Percentiles rank a stretch among this genome's conserved stretches.
Evolutionary conservation across 202 grass and related monocot species (phyloP).

Genomic region (Cymbopogon flexuosus): DNA sequence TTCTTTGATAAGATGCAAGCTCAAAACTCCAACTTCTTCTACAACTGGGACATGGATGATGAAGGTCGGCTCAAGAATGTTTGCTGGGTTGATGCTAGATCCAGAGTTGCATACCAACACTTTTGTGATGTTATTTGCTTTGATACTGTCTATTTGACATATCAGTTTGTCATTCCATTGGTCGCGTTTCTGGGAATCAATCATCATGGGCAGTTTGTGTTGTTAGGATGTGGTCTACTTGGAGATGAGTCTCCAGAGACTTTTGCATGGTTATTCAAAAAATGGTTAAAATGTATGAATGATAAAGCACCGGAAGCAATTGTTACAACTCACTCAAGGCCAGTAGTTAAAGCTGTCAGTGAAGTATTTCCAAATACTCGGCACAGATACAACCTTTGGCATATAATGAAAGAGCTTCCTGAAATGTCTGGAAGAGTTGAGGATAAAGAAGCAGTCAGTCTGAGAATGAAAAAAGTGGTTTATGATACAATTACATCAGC

Average conservation of each 20-base stretch:
- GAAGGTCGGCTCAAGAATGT: constrained; percentile 79
- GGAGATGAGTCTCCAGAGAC: constrained; percentile 70
- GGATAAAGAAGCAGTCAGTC: constrained; percentile 68
- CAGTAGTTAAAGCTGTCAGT: constrained; percentile 53
- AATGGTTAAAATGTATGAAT: constrained; percentile 84
- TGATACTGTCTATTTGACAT: constrained; percentile 69
- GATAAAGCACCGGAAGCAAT: constrained; percentile 75
- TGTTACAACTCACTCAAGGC: constrained; percentile 62
- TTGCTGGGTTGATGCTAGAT: constrained; percentile 85
- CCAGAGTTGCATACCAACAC: constrained; percentile 68
- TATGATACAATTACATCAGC: constrained; percentile 67
- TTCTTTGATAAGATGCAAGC: constrained; percentile 86
- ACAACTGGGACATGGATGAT: constrained; percentile 81
- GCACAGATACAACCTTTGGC: constrained; percentile 80
- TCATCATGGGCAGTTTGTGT: constrained; percentile 83
- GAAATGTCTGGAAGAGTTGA: constrained; percentile 75
- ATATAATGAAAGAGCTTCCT: constrained; percentile 90
- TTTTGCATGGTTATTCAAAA: constrained; percentile 78
- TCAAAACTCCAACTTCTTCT: constrained; percentile 74
- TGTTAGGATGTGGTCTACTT: constrained; percentile 86
- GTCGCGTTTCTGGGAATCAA: constrained; percentile 79
- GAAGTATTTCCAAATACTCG: constrained; percentile 58
- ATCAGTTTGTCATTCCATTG: constrained; percentile 62
- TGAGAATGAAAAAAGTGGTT: constrained; percentile 72
- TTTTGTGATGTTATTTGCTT: constrained; percentile 83